Evolutionary conservation across 2,329 filamentous ascomycete genomes (phyloP), one percentile per base, ranked within the genome.

Genomic region (Aspergillus ibericus): DNA sequence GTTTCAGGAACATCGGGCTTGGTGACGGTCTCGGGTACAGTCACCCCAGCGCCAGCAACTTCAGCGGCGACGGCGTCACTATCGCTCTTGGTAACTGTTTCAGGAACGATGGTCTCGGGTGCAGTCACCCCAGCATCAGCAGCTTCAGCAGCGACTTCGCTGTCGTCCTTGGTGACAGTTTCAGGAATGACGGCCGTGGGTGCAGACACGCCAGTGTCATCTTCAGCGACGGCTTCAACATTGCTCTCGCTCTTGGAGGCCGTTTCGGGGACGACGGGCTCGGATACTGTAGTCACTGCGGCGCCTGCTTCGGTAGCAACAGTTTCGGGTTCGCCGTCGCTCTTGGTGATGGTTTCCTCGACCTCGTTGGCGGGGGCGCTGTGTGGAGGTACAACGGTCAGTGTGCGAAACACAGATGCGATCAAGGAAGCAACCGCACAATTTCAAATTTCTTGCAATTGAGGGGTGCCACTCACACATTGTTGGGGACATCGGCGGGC

Each of bases 391-490:
- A 35, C 25, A 16, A 18, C 7, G n/a, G 27, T 57, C 27, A 58
- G 54, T 42, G 40, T 34, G 38, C 49, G 32, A 27, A 46, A 55
- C 18, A 16, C 5, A 15, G 4, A 27, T 29, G 32, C 35, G n/a
- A 18, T 25, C 25, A 47, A 56, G 42, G 47, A 58, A 54, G 51
- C 53, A 59, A 59, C 53, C 36, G 52, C 48, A 35, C 27, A 36
- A 29, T 29, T 36, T 15, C 15, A 22, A 18, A 20, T 18, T 10
- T 35, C 22, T 47, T 56, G 47, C 36, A 27, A 52, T 20, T 40
- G 20, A 15, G 32, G 42, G 25, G 35, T 42, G 46, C 49, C 52
- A 72, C 72, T 71, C 66, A 77, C 75, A 71, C 61, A 40, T 71
- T 58, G 48, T 66, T 64, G 58, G 72, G 73, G 18, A 69, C 61